Evolutionary conservation across 2,329 filamentous ascomycete species (phyloP).

Genomic region (Thermomyces lanuginosus): DNA sequence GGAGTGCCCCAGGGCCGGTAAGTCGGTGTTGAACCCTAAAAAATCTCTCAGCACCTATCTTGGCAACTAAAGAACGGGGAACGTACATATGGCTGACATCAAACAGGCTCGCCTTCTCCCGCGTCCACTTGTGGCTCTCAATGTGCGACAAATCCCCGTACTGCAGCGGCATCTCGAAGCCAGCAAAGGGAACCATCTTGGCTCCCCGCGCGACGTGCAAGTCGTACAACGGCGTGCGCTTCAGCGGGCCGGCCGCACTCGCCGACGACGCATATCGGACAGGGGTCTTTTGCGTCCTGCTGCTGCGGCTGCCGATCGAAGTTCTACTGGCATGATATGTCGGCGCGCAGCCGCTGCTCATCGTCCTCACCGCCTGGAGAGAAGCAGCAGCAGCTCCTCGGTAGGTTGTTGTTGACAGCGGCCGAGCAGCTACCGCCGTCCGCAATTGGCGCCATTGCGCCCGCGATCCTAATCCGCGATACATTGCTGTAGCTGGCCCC

Average conservation of each 20-base stretch:
- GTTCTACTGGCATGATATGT: too few relatives aligned
- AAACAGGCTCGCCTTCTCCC: slow-evolving; percentile 75
- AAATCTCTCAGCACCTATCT: slow-evolving; percentile 1
- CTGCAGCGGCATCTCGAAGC: slow-evolving; percentile 82
- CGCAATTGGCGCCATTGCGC: slow-evolving; percentile 5
- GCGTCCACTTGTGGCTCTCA: slow-evolving; percentile 80
- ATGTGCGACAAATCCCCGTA: slow-evolving; percentile 62
- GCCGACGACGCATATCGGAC: slow-evolving; percentile 20
- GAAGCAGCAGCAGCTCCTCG: too few relatives aligned
- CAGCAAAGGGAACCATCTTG: slow-evolving; percentile 95
- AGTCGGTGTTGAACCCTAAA: slow-evolving; percentile 63
- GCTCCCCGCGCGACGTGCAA: slow-evolving; percentile 62
- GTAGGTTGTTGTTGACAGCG: slow-evolving; percentile 2
- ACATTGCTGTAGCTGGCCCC: too few relatives aligned
- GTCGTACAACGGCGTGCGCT: slow-evolving; percentile 56
- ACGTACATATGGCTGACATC: slow-evolving; percentile 89
- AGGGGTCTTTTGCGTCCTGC: slow-evolving; percentile 5
- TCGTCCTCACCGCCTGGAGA: too few relatives aligned
- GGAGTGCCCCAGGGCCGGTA: slow-evolving; percentile 59
- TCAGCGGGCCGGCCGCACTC: slow-evolving; percentile 11
- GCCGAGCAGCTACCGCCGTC: too few relatives aligned
- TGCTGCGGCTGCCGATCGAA: slow-evolving; percentile 9
- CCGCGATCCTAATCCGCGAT: slow-evolving; percentile 4
- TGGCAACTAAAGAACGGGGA: background rate
- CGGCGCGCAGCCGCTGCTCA: too few relatives aligned